Evolutionary conservation across 768 basidiomycete genomes (phyloP).

Genomic region (Boletus tylopilopsis): DNA sequence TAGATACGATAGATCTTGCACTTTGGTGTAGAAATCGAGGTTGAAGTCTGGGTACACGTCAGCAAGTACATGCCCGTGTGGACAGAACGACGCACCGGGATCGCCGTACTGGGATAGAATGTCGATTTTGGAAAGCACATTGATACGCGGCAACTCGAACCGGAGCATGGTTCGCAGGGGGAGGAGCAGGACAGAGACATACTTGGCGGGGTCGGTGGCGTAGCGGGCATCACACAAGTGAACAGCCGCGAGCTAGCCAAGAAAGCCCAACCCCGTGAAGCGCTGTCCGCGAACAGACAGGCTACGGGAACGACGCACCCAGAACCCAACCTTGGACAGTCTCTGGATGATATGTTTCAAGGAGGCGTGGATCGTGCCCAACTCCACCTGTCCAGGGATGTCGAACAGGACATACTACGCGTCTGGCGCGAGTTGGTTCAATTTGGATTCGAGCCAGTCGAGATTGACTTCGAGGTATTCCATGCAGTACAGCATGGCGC

Average conservation of each 20-base stretch:
- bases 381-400: constrained; percentile 94
- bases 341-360: constrained; percentile 72
- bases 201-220: constrained; percentile 94
- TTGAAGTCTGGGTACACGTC: constrained; percentile 72
- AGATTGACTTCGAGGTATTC: constrained; percentile 95
- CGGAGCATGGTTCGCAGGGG: constrained; percentile 98
- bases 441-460: constrained; percentile 76
- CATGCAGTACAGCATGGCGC: constrained; percentile 94
- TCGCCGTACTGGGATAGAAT: constrained; percentile 88
- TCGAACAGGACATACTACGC: constrained; percentile 94
- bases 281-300: background rate
- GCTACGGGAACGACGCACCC: constrained; percentile 57
- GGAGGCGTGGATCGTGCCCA: constrained; percentile 94
- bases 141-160: constrained; percentile 95
- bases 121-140: constrained; percentile 95
- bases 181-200: constrained; percentile 86
- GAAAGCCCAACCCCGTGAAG: background rate
- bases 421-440: constrained; percentile 64
- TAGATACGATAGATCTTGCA: constrained; percentile 90
- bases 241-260: constrained; percentile 77
- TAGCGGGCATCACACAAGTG: constrained; percentile 97
- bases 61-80: background rate
- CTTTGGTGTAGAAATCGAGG: constrained; percentile 96
- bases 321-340: constrained; percentile 70
- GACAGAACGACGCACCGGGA: constrained; percentile 55